These are phyloP conservation scores for Trichomonascus vanleenenianus DNA, from an alignment of 805 yeast species.

Conservation along the genomic window DNA sequence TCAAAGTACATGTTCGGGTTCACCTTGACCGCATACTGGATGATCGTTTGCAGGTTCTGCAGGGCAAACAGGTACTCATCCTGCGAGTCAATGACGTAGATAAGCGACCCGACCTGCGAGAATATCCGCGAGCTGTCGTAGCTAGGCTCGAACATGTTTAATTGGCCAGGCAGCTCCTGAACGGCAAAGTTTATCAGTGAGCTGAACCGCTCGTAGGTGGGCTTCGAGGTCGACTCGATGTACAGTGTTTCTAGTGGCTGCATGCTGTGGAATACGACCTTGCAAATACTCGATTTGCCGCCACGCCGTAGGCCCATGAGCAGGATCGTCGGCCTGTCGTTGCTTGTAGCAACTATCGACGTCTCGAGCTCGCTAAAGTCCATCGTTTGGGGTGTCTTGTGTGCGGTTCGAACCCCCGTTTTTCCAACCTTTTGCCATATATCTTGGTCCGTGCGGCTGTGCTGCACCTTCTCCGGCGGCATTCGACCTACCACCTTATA, in stretches of 20 bases:
- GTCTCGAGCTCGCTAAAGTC: conserved; percentile 12
- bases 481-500: no score
- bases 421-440: no score
- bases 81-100: conserved; percentile 91
- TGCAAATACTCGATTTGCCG: conserved; percentile 92
- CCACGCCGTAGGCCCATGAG: conserved; percentile 76
- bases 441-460: no score
- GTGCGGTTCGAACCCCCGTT: no score
- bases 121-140: conserved; percentile 63
- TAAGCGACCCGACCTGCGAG: conserved; percentile 77
- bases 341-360: conserved; percentile 10
- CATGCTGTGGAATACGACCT: conserved; percentile 94
- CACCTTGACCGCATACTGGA: conserved; percentile 76
- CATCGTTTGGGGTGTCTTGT: background rate
- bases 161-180: conserved; percentile 92
- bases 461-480: no score
- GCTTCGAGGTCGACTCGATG: conserved; percentile 82
- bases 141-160: conserved; percentile 79
- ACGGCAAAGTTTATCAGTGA: conserved; percentile 81
- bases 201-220: conserved; percentile 75
- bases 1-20: conserved; percentile 85
- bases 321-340: conserved; percentile 56
- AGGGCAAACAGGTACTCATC: conserved; percentile 92
- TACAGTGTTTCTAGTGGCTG: conserved; percentile 90
- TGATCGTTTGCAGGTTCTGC: conserved; percentile 79